Percentiles rank a stretch among this genome's conserved stretches.
Evolutionary conservation across 768 basidiomycete genomes (phyloP).

Genomic region (Mycena capillaripes): DNA sequence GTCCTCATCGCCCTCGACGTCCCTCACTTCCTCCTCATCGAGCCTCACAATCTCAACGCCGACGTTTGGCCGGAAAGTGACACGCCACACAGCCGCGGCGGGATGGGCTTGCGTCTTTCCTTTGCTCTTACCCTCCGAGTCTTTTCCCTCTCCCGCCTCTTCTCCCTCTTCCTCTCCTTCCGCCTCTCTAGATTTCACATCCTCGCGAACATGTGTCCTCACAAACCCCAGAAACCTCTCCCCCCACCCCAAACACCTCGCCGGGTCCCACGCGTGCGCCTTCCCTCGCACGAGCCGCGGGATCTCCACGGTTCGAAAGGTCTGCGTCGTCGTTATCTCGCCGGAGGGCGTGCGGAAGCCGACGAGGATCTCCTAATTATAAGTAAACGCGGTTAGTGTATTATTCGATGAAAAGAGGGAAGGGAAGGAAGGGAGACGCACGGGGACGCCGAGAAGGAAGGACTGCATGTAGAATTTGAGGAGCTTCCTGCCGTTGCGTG

Average conservation of each 20-base stretch:
- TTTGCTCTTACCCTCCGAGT: background rate
- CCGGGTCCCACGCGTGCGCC: constrained; percentile 83
- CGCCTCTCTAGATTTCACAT: constrained; percentile 32
- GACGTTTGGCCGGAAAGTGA: constrained; percentile 69
- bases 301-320: constrained; percentile 84
- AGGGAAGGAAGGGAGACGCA: constrained; percentile 49
- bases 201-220: constrained; percentile 28
- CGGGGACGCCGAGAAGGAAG: constrained; percentile 92
- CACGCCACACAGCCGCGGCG: constrained; percentile 72
- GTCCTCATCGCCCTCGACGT: constrained; percentile 71
- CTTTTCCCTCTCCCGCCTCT: background rate
- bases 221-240: constrained; percentile 71
- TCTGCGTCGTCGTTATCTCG: constrained; percentile 72
- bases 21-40: constrained; percentile 62
- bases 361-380: constrained; percentile 80
- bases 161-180: constrained; percentile 27
- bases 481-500: constrained; percentile 72
- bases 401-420: background rate
- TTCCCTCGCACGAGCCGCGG: constrained; percentile 85
- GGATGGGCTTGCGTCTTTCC: background rate
- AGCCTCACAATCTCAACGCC: constrained; percentile 70
- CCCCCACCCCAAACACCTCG: constrained; percentile 83
- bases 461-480: constrained; percentile 95
- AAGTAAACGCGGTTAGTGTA: no score
- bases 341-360: constrained; percentile 90